Base-by-base conservation (phyloP, 805 yeast species). In the Tetrapisispora taiwanensis region DNA sequence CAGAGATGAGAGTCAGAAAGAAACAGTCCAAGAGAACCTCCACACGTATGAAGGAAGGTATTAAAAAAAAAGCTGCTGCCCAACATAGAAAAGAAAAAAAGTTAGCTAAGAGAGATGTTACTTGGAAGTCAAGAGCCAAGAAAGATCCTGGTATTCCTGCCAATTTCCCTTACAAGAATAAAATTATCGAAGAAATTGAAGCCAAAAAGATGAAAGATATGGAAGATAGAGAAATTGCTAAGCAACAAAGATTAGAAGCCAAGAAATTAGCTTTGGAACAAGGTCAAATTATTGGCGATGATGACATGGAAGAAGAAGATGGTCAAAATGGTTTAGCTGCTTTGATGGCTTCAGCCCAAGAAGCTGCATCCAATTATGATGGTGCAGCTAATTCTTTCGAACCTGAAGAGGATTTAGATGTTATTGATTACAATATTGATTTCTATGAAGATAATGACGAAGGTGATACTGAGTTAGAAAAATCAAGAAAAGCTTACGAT, bases 91-190 rank as follows among this genome's bases (percentile, higher is more conserved):
- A 92, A 62, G 83, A 84, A 62, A 76, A 73, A 55, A 92, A 92
- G 68, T 52, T 63, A 22, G 75, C 95, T 17, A 92, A 92, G 74
- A 88, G 78, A 60, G 97, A 90, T 63, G 78, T 78, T 4, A 92
- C 97, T 14, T 92, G 98, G 98, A 87, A 77, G 62, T 84, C 95
- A 15, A 79, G 80, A 58, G 67, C 68, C 4, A 36, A 77, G 57
- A 90, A 86, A 67, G 97, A 88, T 63, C 89, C 90, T 12, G 97
- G 97, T 52, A 90, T 92, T 54, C 98, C 98, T 46, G 71, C 95
- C 43, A 79, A 81, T 55, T 92, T 88, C 74, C 98, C 98, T 30
- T 92, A 88, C 70, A 92, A 90, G 65, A 94, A 84, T 51, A 75
- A 76, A 64, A 78, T 92, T 46, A 69, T 92, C 46, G 69, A 68